These are phyloP conservation scores for Capsicum baccatum DNA, from an alignment of 257 asterid species.

Conservation along the genomic window DNA sequence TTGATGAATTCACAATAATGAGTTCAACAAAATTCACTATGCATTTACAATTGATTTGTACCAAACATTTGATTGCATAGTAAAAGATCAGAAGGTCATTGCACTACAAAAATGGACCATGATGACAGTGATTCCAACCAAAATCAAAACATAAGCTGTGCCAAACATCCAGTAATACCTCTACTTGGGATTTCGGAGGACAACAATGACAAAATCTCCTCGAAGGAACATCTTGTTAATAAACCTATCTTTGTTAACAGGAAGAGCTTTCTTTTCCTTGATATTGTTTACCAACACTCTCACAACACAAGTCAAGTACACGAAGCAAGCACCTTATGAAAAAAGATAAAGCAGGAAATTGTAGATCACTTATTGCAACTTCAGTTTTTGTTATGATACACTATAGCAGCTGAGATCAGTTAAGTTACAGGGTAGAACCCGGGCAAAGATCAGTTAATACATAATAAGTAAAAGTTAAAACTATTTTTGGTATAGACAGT, in stretches of 20 bases:
- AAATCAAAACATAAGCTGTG: neutral
- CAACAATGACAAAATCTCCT: conserved; percentile 91
- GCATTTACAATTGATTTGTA: neutral
- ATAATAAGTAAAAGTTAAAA: too few relatives aligned
- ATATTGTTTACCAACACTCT: too few relatives aligned
- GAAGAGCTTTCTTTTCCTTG: conserved; percentile 74
- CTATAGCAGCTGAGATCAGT: too few relatives aligned
- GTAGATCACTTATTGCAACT: too few relatives aligned
- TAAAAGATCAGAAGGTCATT: neutral
- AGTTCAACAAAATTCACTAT: too few relatives aligned
- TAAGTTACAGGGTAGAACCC: too few relatives aligned
- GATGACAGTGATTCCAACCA: neutral
- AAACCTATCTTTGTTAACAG: conserved; percentile 83
- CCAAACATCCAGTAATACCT: conserved; percentile 42
- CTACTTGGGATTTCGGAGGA: conserved; percentile 78
- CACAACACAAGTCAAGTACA: too few relatives aligned
- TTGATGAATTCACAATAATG: neutral
- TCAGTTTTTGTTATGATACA: too few relatives aligned
- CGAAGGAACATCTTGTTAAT: conserved; percentile 93
- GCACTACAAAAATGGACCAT: neutral
- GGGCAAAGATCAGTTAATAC: too few relatives aligned
- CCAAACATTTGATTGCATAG: conserved; percentile 16
- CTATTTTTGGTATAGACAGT: too few relatives aligned
- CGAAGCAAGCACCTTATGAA: too few relatives aligned
- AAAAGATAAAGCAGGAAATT: too few relatives aligned